Percentiles rank a stretch among this genome's conserved stretches.
Conservation (phyloP, 345 rosid genomes). For the Brassica nigra region DNA sequence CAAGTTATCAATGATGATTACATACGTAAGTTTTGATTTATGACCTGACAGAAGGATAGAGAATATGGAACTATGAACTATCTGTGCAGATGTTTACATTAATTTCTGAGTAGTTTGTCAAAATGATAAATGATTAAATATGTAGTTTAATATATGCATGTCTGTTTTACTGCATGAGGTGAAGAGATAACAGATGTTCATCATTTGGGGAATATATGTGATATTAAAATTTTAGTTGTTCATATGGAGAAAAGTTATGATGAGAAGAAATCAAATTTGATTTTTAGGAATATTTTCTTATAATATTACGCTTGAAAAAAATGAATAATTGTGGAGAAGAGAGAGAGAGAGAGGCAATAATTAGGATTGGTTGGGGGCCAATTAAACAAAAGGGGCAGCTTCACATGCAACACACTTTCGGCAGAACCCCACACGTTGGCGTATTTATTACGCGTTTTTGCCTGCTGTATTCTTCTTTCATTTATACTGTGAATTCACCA, state of each 20-base stretch:
- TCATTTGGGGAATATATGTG: background rate
- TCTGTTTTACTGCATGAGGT: constrained; percentile 26
- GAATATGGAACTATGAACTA: background rate
- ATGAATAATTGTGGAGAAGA: constrained; percentile 12
- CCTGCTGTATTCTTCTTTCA: constrained; percentile 1
- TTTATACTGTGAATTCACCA: background rate
- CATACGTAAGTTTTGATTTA: background rate
- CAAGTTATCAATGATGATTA: background rate
- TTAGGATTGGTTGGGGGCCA: constrained; percentile 34
- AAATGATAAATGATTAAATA: constrained; percentile 4
- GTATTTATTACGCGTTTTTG: constrained; percentile 19
- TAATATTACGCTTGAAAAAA: background rate
- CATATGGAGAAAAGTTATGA: background rate
- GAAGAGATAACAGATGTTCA: constrained; percentile 24
- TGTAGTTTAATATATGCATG: background rate
- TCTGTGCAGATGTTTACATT: background rate
- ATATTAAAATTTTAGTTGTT: background rate
- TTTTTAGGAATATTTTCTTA: background rate
- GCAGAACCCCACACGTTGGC: constrained; percentile 28
- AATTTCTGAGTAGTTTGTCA: constrained; percentile 1
- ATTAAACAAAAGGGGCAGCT: constrained; percentile 20
- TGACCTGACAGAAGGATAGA: background rate
- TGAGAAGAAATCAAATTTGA: background rate
- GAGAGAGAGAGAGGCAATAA: constrained; percentile 17
- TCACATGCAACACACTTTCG: constrained; percentile 39